Conservation (phyloP, 2,329 filamentous ascomycete genomes). For the Trichoderma citrinoviride region DNA sequence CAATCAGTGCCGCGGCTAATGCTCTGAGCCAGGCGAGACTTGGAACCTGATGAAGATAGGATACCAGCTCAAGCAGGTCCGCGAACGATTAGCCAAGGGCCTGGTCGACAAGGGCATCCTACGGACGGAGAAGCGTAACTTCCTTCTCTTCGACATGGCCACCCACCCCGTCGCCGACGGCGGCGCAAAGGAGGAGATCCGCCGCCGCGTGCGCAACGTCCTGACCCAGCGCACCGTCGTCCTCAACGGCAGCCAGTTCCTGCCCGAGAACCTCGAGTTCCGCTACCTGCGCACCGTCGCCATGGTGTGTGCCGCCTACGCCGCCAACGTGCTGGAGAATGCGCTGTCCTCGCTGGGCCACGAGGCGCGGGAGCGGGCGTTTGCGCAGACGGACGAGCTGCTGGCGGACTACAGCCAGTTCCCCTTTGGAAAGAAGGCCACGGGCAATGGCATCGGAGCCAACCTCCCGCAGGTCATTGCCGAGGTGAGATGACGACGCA, state of each 20-base stretch:
- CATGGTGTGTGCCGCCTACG: slow-evolving; percentile 98
- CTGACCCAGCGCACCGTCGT: slow-evolving; percentile 93
- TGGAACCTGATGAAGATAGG: slow-evolving; percentile 99
- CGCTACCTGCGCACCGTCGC: slow-evolving; percentile 86
- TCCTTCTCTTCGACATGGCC: slow-evolving; percentile 99
- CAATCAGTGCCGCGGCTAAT: background rate
- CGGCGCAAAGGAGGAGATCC: slow-evolving; percentile 95
- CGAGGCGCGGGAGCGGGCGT: slow-evolving; percentile 89
- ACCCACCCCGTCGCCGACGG: slow-evolving; percentile 96
- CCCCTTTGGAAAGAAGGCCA: slow-evolving; percentile 86
- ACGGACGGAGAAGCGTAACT: slow-evolving; percentile 98
- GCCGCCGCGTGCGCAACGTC: slow-evolving; percentile 85
- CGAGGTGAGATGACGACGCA: slow-evolving; percentile 52
- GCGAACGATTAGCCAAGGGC: slow-evolving; percentile 93
- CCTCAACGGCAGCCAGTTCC: slow-evolving; percentile 78
- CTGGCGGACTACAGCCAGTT: slow-evolving; percentile 96
- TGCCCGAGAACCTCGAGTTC: slow-evolving; percentile 93
- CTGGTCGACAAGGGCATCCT: slow-evolving; percentile 98
- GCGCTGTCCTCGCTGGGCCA: slow-evolving; percentile 92
- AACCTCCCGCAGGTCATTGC: slow-evolving; percentile 84
- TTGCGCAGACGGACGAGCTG: slow-evolving; percentile 94
- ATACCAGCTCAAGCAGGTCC: slow-evolving; percentile 98
- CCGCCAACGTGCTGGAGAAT: slow-evolving; percentile 96
- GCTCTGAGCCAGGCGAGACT: slow-evolving; percentile 70
- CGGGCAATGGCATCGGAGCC: slow-evolving; percentile 78